These are phyloP conservation scores for Claviceps sorghi DNA, from an alignment of 2,329 filamentous ascomycete species.

Conservation along the genomic window DNA sequence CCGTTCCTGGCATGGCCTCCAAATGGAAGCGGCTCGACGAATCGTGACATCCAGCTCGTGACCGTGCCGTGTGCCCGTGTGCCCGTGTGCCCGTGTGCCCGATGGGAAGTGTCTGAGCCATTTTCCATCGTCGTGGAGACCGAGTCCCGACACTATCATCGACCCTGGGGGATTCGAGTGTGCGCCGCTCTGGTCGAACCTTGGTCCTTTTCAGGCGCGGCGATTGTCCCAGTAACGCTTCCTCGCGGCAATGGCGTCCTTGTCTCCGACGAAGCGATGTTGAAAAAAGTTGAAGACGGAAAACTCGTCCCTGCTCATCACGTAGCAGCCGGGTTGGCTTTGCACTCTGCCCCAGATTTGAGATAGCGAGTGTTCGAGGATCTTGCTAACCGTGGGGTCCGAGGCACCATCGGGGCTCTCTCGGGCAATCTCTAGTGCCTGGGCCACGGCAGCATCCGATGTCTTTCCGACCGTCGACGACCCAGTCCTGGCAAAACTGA, in stretches of 20 bases:
- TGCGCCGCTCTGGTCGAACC: too few species aligned
- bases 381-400: slow-evolving; percentile 46
- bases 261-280: slow-evolving; percentile 42
- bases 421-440: slow-evolving; percentile 62
- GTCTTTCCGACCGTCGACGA: slow-evolving; percentile 7
- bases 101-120: too few species aligned
- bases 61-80: too few species aligned
- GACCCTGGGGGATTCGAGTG: too few species aligned
- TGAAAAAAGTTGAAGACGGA: slow-evolving; percentile 79
- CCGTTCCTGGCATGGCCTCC: too few species aligned
- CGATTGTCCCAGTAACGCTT: slow-evolving; percentile 39
- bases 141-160: too few species aligned
- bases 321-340: slow-evolving; percentile 49
- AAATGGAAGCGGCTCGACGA: too few species aligned
- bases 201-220: slow-evolving; percentile 14
- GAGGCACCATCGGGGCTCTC: slow-evolving; percentile 53
- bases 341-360: slow-evolving; percentile 56
- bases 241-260: slow-evolving; percentile 31
- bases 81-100: too few species aligned
- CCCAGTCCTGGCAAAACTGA: slow-evolving; percentile 4
- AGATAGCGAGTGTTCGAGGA: slow-evolving; percentile 49
- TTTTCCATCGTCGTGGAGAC: too few species aligned
- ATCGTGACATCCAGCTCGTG: too few species aligned
- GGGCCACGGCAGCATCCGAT: slow-evolving; percentile 35
- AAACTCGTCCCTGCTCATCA: slow-evolving; percentile 66